Conservation (phyloP, 441 rosid species). For the Eugenia klotzschiana region DNA sequence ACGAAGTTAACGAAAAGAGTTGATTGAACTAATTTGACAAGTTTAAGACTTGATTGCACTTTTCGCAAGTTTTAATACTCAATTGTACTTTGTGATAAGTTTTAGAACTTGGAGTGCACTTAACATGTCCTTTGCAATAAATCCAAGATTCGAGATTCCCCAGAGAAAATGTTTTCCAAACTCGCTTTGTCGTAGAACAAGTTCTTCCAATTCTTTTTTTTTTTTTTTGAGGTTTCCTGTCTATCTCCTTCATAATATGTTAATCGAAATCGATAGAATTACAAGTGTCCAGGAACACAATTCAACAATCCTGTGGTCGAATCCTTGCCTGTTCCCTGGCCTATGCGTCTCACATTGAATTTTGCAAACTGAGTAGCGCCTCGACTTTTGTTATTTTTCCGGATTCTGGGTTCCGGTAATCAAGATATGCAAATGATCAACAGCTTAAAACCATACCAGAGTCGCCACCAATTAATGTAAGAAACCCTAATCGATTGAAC, state of each 20-base stretch:
- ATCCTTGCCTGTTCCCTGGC: background rate
- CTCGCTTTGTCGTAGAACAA: background rate
- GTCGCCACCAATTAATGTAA: background rate
- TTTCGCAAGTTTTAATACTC: too few relatives aligned
- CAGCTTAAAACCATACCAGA: background rate
- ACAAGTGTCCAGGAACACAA: too few relatives aligned
- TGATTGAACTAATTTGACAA: too few relatives aligned
- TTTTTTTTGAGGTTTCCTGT: background rate
- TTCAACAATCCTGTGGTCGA: background rate
- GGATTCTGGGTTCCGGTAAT: background rate
- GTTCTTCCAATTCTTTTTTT: background rate
- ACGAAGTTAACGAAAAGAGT: too few relatives aligned
- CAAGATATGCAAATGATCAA: background rate
- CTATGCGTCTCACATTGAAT: background rate
- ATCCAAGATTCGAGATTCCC: background rate
- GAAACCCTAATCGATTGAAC: background rate
- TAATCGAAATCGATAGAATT: background rate
- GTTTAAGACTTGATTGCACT: too few relatives aligned
- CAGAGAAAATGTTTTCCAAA: background rate
- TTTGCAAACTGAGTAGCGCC: background rate
- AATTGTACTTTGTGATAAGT: too few relatives aligned
- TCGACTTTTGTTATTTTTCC: background rate
- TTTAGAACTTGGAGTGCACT: too few relatives aligned
- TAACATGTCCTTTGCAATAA: background rate
- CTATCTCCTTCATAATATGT: background rate